Evolutionary conservation across 805 yeast species (phyloP).

Genomic region (Metschnikowia aberdeeniae): DNA sequence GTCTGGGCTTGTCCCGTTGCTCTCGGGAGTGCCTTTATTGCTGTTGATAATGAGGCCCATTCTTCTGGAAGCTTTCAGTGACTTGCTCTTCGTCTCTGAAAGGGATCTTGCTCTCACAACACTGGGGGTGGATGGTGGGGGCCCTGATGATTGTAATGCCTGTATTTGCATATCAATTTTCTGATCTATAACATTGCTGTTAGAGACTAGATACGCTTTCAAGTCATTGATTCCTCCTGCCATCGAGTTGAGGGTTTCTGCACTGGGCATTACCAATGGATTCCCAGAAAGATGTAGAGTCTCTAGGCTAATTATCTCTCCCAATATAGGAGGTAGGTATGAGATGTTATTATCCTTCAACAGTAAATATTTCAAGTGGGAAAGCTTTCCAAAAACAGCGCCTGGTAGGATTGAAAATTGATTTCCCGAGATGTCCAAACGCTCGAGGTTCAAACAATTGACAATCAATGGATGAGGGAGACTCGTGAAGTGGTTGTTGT

Average conservation of each 20-base stretch:
- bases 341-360: constrained; percentile 56
- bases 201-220: constrained; percentile 35
- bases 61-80: constrained; percentile 66
- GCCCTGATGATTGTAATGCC: constrained; percentile 13
- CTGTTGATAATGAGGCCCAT: constrained; percentile 68
- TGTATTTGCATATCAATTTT: constrained; percentile 9
- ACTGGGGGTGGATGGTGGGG: constrained; percentile 12
- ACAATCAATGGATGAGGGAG: constrained; percentile 46
- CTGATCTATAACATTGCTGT: constrained; percentile 27
- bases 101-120: constrained; percentile 28
- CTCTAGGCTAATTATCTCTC: constrained; percentile 48
- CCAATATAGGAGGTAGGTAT: constrained; percentile 49
- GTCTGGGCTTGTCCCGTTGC: not conserved
- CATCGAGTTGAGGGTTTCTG: constrained; percentile 30
- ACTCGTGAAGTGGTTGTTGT: constrained; percentile 50
- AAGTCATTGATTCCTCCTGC: constrained; percentile 44
- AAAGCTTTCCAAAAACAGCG: constrained; percentile 36
- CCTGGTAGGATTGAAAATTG: constrained; percentile 45
- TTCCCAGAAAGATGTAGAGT: constrained; percentile 61
- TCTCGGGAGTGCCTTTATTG: constrained; percentile 17
- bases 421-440: constrained; percentile 63
- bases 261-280: constrained; percentile 51
- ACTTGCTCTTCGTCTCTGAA: constrained; percentile 37
- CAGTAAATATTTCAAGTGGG: constrained; percentile 53
- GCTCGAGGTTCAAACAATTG: constrained; percentile 46